Conservation (phyloP, 805 yeast genomes). For the Starmerella stellata region DNA sequence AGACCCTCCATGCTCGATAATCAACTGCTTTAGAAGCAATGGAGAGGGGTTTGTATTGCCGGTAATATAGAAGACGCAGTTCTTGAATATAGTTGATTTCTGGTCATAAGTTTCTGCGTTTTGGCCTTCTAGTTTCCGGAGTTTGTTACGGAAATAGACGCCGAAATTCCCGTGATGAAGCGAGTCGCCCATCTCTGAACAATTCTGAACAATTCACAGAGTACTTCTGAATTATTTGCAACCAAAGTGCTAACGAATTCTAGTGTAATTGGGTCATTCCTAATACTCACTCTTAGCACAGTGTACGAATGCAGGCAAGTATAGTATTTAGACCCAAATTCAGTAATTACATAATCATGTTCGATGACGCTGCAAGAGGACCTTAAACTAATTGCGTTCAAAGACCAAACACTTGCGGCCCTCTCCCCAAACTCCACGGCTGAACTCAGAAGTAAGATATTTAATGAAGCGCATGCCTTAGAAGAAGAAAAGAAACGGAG, state of each 20-base stretch:
- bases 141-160: slow-evolving; percentile 47
- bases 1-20: slow-evolving; percentile 63
- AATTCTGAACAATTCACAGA: not conserved
- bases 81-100: slow-evolving; percentile 35
- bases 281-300: too few relatives aligned
- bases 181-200: not conserved
- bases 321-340: too few relatives aligned
- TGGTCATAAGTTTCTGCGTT: slow-evolving; percentile 26
- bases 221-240: too few relatives aligned
- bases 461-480: slow-evolving; percentile 3
- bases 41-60: slow-evolving; percentile 80
- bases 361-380: slow-evolving; percentile 12
- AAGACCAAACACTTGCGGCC: slow-evolving; percentile 5
- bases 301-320: too few relatives aligned
- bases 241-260: too few relatives aligned
- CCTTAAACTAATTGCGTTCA: slow-evolving; percentile 8
- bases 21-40: slow-evolving; percentile 46
- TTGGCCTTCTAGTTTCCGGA: slow-evolving; percentile 38
- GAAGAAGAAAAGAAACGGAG: not conserved
- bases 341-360: not conserved
- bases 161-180: slow-evolving; percentile 37
- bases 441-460: slow-evolving; percentile 4
- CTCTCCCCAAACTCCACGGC: slow-evolving; percentile 4
- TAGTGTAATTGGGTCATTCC: too few relatives aligned
- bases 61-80: slow-evolving; percentile 59